phyloP scores from a whole-genome alignment of 2,329 filamentous ascomycete species.

The Ilyonectria destructans region DNA sequence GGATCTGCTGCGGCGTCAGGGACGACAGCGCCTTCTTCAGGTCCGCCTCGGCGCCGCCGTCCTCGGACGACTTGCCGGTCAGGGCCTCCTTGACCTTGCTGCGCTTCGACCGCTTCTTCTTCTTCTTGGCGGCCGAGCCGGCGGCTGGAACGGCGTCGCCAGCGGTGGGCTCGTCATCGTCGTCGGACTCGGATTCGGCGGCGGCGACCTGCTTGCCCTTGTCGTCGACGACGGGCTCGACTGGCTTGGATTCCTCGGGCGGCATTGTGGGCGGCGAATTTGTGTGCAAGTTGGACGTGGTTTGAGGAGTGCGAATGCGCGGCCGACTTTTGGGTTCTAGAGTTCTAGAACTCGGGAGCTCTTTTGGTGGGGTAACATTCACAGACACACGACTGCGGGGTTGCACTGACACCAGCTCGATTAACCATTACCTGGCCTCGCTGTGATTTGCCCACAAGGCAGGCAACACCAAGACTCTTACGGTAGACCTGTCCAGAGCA shows the following conservation, averaged over 20 bases:
- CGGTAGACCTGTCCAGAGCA: slow-evolving; percentile 2
- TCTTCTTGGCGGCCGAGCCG: slow-evolving; percentile 58
- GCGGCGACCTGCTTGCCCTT: slow-evolving; percentile 65
- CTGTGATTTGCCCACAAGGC: not conserved
- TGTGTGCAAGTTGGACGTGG: slow-evolving; percentile 27
- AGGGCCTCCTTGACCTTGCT: slow-evolving; percentile 71
- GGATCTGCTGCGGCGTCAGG: slow-evolving; percentile 71
- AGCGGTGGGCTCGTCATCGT: slow-evolving; percentile 57
- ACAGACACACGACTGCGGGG: slow-evolving; percentile 28
- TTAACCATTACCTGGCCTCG: slow-evolving; percentile 4
- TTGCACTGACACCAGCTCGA: slow-evolving; percentile 10
- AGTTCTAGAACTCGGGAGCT: slow-evolving; percentile 32
- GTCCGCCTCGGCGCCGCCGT: slow-evolving; percentile 54
- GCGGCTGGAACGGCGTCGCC: slow-evolving; percentile 55
- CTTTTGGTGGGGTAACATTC: slow-evolving; percentile 46
- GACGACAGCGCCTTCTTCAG: slow-evolving; percentile 68
- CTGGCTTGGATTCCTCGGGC: slow-evolving; percentile 75
- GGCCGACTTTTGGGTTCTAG: slow-evolving; percentile 6
- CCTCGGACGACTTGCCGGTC: slow-evolving; percentile 53
- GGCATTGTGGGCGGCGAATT: slow-evolving; percentile 57
- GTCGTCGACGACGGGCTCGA: slow-evolving; percentile 68
- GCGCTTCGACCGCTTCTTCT: slow-evolving; percentile 78
- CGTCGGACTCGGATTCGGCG: slow-evolving; percentile 64
- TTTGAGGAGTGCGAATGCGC: slow-evolving; percentile 14
- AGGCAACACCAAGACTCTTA: not conserved